Evolutionary conservation across 495 filamentous ascomycete species (phyloP).

Genomic region (Aspergillus saccharolyticus): DNA sequence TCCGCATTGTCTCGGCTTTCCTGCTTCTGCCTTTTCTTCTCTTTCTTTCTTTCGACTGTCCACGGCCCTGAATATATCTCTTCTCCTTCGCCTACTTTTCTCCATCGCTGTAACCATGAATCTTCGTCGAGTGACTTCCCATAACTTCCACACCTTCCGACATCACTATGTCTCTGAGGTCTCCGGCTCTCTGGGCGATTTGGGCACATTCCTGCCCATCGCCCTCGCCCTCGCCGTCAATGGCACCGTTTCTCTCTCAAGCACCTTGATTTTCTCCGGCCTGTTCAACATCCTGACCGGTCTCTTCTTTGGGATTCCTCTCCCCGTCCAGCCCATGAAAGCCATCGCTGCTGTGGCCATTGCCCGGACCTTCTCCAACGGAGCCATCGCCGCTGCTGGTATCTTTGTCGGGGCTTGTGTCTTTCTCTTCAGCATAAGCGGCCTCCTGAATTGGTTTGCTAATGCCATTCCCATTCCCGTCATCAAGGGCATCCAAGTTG

Average conservation of each 20-base stretch:
- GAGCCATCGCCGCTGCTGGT: slow-evolving; percentile 72
- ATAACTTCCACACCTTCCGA: slow-evolving; percentile 42
- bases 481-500: slow-evolving; percentile 90
- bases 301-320: slow-evolving; percentile 72
- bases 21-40: neutral
- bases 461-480: slow-evolving; percentile 75
- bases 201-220: slow-evolving; percentile 86
- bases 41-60: neutral
- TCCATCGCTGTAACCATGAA: slow-evolving; percentile 21
- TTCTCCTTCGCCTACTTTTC: neutral
- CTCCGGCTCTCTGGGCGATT: slow-evolving; percentile 83
- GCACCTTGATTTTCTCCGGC: slow-evolving; percentile 83
- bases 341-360: slow-evolving; percentile 88
- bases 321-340: slow-evolving; percentile 89
- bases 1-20: neutral
- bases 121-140: slow-evolving; percentile 23
- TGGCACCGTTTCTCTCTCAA: slow-evolving; percentile 69
- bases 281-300: slow-evolving; percentile 82
- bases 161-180: slow-evolving; percentile 69
- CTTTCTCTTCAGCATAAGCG: slow-evolving; percentile 69
- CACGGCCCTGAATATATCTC: neutral
- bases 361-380: slow-evolving; percentile 55
- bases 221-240: slow-evolving; percentile 76
- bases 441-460: slow-evolving; percentile 64
- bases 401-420: slow-evolving; percentile 68